Conservation (phyloP, 2,329 filamentous ascomycete genomes). For the Fusarium coicis region DNA sequence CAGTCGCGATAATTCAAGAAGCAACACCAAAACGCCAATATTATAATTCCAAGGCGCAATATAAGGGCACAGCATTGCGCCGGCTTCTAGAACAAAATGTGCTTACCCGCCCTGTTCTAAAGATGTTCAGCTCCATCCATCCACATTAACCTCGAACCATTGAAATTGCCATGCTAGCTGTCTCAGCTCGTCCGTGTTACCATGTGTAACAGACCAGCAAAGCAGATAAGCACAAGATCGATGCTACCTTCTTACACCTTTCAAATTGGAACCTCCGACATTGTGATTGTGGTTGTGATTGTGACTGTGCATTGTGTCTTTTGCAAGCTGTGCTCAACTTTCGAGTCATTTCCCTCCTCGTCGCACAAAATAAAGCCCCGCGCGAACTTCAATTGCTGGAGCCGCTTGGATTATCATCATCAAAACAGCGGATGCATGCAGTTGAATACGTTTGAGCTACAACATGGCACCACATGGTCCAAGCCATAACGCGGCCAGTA, state of each 20-base stretch:
- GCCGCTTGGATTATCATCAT: constrained; percentile 4
- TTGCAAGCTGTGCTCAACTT: not conserved
- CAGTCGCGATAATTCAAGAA: not conserved
- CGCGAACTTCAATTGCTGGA: not conserved
- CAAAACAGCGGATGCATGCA: constrained; percentile 5
- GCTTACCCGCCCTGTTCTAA: not conserved
- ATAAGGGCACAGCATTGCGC: not conserved
- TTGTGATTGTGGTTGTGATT: not conserved
- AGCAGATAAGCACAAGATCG: constrained; percentile 31
- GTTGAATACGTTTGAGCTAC: constrained; percentile 3
- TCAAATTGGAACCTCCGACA: not conserved
- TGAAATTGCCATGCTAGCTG: constrained; percentile 3
- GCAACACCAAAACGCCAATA: not conserved
- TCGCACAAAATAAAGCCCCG: constrained; percentile 19
- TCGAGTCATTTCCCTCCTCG: constrained; percentile 27
- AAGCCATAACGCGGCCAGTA: constrained; percentile 14
- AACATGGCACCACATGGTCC: constrained; percentile 31
- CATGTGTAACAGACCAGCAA: constrained; percentile 18
- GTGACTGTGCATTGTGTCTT: not conserved
- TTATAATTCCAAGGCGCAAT: not conserved
- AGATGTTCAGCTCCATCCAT: constrained; percentile 1
- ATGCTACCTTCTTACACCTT: constrained; percentile 7
- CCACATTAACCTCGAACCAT: constrained; percentile 1
- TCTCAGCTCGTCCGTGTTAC: constrained; percentile 25
- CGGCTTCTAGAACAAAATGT: not conserved